phyloP scores from a whole-genome alignment of 805 yeast genomes.

The Sugiyamaella valdiviana region DNA sequence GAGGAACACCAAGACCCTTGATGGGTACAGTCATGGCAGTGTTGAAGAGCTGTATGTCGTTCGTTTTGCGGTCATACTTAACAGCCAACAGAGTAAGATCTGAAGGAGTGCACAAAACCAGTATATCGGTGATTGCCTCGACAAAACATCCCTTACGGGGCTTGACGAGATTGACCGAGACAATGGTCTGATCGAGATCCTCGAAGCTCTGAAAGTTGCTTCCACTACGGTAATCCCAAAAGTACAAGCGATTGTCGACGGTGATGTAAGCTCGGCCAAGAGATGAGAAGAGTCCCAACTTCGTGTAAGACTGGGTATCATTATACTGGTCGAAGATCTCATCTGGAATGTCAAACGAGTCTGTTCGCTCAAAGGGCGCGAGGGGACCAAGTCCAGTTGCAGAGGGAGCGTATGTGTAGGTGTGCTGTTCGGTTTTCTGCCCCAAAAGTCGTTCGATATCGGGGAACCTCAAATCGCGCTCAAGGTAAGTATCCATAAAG shows the following conservation, averaged over 20 bases:
- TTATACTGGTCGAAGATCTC: conserved; percentile 67
- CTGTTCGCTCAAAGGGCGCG: conserved; percentile 69
- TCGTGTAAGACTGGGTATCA: conserved; percentile 53
- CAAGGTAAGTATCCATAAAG: conserved; percentile 26
- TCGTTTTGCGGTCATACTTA: conserved; percentile 37
- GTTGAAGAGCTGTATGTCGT: conserved; percentile 63
- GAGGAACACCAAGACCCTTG: conserved; percentile 68
- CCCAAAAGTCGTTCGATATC: conserved; percentile 27
- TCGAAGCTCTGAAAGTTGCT: conserved; percentile 75
- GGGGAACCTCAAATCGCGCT: conserved; percentile 29
- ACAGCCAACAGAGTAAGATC: conserved; percentile 74
- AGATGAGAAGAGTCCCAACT: conserved; percentile 79
- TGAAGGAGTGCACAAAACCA: conserved; percentile 73
- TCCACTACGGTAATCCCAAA: conserved; percentile 71
- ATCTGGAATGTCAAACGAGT: conserved; percentile 71
- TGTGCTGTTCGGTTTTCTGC: not conserved
- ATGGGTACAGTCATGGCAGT: conserved; percentile 76
- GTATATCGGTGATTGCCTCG: conserved; percentile 62
- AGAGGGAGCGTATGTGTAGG: conserved; percentile 21
- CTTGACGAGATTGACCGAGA: conserved; percentile 67
- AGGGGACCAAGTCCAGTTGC: conserved; percentile 22
- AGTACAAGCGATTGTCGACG: conserved; percentile 68
- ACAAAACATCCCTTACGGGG: conserved; percentile 81
- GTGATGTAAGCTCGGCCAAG: conserved; percentile 81
- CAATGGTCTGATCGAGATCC: conserved; percentile 69